Conservation (phyloP, 2,329 filamentous ascomycete genomes). For the Stemphylium beticola region DNA sequence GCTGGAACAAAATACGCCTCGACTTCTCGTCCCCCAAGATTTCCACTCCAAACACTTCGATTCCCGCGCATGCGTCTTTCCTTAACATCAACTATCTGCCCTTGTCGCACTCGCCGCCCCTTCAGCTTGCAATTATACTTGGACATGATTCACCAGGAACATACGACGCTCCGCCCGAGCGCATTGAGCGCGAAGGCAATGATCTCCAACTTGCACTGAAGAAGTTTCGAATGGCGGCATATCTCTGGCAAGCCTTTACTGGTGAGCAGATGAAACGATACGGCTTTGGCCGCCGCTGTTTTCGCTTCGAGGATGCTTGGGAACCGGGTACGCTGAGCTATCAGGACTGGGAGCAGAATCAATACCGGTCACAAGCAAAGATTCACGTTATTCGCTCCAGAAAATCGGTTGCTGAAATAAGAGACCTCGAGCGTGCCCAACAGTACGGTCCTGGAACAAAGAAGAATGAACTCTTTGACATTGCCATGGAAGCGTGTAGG, state of each 20-base stretch:
- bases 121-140: slow-evolving; percentile 87
- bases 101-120: slow-evolving; percentile 75
- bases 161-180: slow-evolving; percentile 81
- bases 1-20: slow-evolving; percentile 84
- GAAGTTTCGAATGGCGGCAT: slow-evolving; percentile 94
- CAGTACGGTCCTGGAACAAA: slow-evolving; percentile 73
- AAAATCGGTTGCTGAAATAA: slow-evolving; percentile 83
- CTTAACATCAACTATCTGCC: slow-evolving; percentile 87
- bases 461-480: slow-evolving; percentile 75
- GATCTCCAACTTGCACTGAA: slow-evolving; percentile 77
- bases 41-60: slow-evolving; percentile 69
- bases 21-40: slow-evolving; percentile 88
- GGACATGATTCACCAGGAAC: slow-evolving; percentile 86
- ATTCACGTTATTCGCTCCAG: slow-evolving; percentile 83
- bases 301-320: slow-evolving; percentile 96
- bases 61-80: slow-evolving; percentile 77
- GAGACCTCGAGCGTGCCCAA: slow-evolving; percentile 77
- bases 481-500: slow-evolving; percentile 78
- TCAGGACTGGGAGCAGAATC: slow-evolving; percentile 72
- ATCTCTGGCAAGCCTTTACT: slow-evolving; percentile 96
- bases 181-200: slow-evolving; percentile 80
- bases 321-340: slow-evolving; percentile 79
- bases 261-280: slow-evolving; percentile 95
- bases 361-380: slow-evolving; percentile 88
- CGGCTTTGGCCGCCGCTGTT: slow-evolving; percentile 81